Base-by-base conservation (phyloP, 345 rosid genomes). In the Pistacia atlantica region DNA sequence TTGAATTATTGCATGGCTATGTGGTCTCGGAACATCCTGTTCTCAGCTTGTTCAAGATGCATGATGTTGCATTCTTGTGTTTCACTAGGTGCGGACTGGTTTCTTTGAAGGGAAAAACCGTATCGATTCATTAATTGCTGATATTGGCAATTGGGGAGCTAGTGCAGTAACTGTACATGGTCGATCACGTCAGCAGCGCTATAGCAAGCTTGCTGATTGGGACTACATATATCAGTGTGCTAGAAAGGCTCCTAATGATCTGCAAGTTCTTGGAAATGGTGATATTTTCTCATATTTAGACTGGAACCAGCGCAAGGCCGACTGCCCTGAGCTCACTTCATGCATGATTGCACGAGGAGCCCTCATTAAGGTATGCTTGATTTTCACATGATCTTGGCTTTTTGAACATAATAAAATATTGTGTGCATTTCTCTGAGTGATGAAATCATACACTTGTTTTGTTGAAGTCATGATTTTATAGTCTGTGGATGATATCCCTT, bases 291-390 rank as follows among this genome's bases (percentile, higher is more conserved):
- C 98, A 11, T 88, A 87, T 79, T n/a, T 83, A 75, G 98, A 92
- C 79, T 92, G 99, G 99, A 92, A 92, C 81, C 86, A 83, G 72
- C 97, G 84, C 83, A 84, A 78, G 76, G 83, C 87, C 72, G 93
- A 92, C 83, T 90, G 94, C 80, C 92, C 92, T 60, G 83, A 94
- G 86, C 91, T 96, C 69, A 80, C 94, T 68, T 79, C 95, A 42
- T 88, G 90, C 88, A 91, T 96, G 97, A 91, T 96, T 88, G 97
- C 98, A 77, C 93, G 98, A 73, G 98, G 98, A 71, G 98, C 95
- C 72, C 76, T 96, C 55, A 82, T 89, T 73, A 96, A 96, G 94
- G 99, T 93, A 28, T 68, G 52, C 61, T 69, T 73, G 35, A 46
- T 6, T 45, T 25, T 20, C 42, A 12, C 51, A 33, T 60, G 37